These are phyloP conservation scores for Aspergillus mulundensis DNA, from an alignment of 495 filamentous ascomycete genomes.

Conservation along the genomic window DNA sequence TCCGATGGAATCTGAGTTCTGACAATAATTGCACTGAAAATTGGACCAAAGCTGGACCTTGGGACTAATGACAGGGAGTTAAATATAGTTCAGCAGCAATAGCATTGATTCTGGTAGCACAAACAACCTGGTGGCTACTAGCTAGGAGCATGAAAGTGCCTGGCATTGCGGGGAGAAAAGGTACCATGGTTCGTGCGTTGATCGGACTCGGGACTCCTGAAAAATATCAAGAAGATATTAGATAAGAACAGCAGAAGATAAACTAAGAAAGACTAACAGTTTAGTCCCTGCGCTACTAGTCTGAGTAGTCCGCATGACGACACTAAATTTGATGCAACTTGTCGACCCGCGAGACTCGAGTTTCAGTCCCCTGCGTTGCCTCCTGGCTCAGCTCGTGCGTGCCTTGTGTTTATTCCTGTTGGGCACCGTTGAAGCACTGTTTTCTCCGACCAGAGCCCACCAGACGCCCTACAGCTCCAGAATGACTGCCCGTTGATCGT, in stretches of 20 bases:
- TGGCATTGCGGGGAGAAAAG: slow-evolving; percentile 6
- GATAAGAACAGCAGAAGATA: not conserved
- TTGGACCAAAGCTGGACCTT: too few relatives aligned
- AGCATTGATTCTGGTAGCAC: too few relatives aligned
- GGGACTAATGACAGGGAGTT: too few relatives aligned
- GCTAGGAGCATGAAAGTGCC: not conserved
- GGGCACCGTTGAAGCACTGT: not conserved
- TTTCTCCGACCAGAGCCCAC: not conserved
- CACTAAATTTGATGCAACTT: not conserved
- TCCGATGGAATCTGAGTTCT: too few relatives aligned
- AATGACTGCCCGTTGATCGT: slow-evolving; percentile 3
- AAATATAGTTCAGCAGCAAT: too few relatives aligned
- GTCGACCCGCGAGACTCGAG: not conserved
- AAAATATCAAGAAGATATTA: not conserved
- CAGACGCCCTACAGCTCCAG: not conserved
- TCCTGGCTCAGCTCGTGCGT: not conserved
- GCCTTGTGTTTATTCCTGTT: slow-evolving; percentile 4
- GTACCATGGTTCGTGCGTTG: slow-evolving; percentile 10
- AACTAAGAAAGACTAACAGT: not conserved
- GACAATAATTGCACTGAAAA: too few relatives aligned
- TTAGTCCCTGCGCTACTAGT: not conserved
- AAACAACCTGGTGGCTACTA: not conserved
- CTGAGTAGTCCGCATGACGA: slow-evolving; percentile 1
- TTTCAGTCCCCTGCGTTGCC: slow-evolving; percentile 6
- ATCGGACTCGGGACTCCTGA: slow-evolving; percentile 5